These are phyloP conservation scores for Penicillium turbatum DNA, from an alignment of 495 filamentous ascomycete species.

Conservation along the genomic window DNA sequence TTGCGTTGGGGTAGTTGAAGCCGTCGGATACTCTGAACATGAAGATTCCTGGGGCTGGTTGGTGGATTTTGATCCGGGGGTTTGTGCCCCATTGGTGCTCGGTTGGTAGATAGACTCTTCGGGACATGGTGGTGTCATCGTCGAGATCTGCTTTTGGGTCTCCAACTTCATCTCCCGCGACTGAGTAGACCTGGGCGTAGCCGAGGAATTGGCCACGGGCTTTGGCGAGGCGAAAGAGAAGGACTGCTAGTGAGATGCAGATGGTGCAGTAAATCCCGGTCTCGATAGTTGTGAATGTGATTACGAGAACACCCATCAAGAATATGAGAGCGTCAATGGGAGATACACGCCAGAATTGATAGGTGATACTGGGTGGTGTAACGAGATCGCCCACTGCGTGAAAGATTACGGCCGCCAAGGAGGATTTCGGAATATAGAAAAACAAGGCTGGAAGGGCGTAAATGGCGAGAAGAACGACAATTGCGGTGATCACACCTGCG, in stretches of 20 bases:
- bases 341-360: conserved; percentile 92
- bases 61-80: conserved; percentile 67
- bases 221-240: conserved; percentile 77
- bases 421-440: conserved; percentile 82
- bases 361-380: conserved; percentile 82
- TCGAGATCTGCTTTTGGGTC: conserved; percentile 23
- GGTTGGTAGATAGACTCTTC: conserved; percentile 64
- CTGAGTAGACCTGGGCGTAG: conserved; percentile 75
- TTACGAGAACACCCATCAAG: conserved; percentile 88
- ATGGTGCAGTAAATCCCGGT: conserved; percentile 86
- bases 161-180: conserved; percentile 66
- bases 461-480: conserved; percentile 87
- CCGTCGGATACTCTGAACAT: conserved; percentile 94
- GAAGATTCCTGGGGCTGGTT: conserved; percentile 85
- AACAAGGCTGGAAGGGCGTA: conserved; percentile 90
- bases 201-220: conserved; percentile 82
- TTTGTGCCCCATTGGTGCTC: conserved; percentile 82
- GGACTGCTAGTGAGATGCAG: conserved; percentile 60
- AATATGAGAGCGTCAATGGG: conserved; percentile 87
- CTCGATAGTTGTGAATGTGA: conserved; percentile 80
- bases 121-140: conserved; percentile 53
- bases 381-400: conserved; percentile 93
- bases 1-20: conserved; percentile 89
- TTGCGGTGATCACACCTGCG: conserved; percentile 80
- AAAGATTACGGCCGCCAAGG: conserved; percentile 89